A percentile compares a stretch with the other conserved stretches of the same genome.
Evolutionary conservation across 768 basidiomycete genomes (phyloP).

Genomic region (Mycena rebaudengoi): DNA sequence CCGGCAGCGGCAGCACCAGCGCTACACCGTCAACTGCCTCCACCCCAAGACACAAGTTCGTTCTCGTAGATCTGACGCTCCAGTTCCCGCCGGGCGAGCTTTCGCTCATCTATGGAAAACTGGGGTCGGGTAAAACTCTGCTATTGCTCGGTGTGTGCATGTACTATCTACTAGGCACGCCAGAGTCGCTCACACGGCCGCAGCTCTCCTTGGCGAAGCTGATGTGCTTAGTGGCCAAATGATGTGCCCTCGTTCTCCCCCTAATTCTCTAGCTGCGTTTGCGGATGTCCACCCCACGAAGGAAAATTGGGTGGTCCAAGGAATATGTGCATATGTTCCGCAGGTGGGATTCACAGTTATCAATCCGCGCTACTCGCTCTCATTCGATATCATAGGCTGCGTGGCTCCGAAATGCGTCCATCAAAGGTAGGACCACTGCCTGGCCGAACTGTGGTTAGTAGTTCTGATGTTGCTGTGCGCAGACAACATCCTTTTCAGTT

Average conservation of each 20-base stretch:
- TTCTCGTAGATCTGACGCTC: constrained; percentile 62
- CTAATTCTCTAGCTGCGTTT: constrained; percentile 56
- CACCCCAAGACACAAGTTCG: constrained; percentile 64
- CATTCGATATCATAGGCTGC: constrained; percentile 44
- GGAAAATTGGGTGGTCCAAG: constrained; percentile 63
- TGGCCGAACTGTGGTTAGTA: background rate
- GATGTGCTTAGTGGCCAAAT: constrained; percentile 69
- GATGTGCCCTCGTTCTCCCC: constrained; percentile 67
- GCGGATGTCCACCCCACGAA: constrained; percentile 37
- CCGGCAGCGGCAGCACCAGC: constrained; percentile 34
- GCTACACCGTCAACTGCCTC: constrained; percentile 50
- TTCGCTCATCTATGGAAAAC: constrained; percentile 70
- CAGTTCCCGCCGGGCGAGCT: constrained; percentile 67
- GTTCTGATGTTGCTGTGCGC: background rate
- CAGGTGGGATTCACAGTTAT: constrained; percentile 42
- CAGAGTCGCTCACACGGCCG: background rate
- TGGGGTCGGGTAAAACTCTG: constrained; percentile 73
- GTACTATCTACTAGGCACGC: background rate
- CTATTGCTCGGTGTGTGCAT: constrained; percentile 53
- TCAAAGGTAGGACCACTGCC: constrained; percentile 44
- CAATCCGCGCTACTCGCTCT: background rate
- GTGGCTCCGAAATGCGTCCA: constrained; percentile 79
- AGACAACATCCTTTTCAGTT: constrained; percentile 80
- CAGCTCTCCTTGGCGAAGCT: constrained; percentile 72
- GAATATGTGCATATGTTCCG: constrained; percentile 71